These are phyloP conservation scores for Trichoderma asperelloides DNA, from an alignment of 495 filamentous ascomycete species.

Conservation along the genomic window DNA sequence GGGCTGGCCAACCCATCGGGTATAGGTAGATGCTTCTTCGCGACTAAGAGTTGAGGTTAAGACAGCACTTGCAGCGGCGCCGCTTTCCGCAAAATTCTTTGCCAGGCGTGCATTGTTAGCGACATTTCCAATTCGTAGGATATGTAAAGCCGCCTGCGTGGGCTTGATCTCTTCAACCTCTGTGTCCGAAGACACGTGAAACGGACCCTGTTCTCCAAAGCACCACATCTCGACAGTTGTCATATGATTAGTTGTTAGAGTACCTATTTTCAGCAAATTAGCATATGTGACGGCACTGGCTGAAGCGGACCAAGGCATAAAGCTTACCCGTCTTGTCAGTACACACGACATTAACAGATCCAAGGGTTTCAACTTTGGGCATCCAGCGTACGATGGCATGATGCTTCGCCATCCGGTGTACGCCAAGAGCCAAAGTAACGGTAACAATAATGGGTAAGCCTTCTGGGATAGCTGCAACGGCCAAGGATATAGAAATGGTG, in stretches of 20 bases:
- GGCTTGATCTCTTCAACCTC: slow-evolving; percentile 49
- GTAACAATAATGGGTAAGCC: slow-evolving; percentile 97
- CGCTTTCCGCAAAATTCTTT: slow-evolving; percentile 44
- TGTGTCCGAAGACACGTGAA: slow-evolving; percentile 67
- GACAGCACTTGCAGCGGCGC: slow-evolving; percentile 62
- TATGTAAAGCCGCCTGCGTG: slow-evolving; percentile 62
- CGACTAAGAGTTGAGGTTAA: slow-evolving; percentile 64
- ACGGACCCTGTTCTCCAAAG: slow-evolving; percentile 59
- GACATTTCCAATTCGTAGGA: slow-evolving; percentile 86
- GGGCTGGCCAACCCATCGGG: slow-evolving; percentile 92
- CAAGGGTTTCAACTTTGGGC: slow-evolving; percentile 95
- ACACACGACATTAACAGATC: slow-evolving; percentile 95
- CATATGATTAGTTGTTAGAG: slow-evolving; percentile 96
- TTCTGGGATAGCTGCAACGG: slow-evolving; percentile 95
- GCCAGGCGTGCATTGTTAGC: slow-evolving; percentile 89
- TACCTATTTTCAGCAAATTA: slow-evolving; percentile 42
- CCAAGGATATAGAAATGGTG: slow-evolving; percentile 92
- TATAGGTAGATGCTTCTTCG: slow-evolving; percentile 53
- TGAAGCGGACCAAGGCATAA: not conserved
- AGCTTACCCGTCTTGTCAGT: slow-evolving; percentile 82
- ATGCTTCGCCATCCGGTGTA: slow-evolving; percentile 87
- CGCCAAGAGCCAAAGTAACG: slow-evolving; percentile 87
- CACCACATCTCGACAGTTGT: slow-evolving; percentile 96
- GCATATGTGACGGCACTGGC: not conserved
- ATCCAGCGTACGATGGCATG: slow-evolving; percentile 91